phyloP scores from a whole-genome alignment of 257 asterid species.

The Rehmannia glutinosa region DNA sequence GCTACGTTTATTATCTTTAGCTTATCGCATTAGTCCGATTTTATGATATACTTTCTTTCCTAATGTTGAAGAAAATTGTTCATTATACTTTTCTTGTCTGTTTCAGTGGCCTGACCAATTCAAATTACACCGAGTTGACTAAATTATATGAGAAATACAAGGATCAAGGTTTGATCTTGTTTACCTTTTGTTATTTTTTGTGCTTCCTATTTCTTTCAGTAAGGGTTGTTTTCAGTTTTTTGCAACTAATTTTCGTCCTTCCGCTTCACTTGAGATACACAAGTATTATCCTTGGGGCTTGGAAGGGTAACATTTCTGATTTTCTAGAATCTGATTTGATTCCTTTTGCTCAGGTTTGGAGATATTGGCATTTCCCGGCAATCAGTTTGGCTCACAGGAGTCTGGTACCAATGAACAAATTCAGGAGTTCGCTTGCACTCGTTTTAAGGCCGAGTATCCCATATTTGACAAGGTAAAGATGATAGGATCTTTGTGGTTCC shows the following conservation, averaged over 20 bases:
- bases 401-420: slow-evolving; percentile 85
- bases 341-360: slow-evolving; percentile 52
- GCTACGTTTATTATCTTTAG: not conserved
- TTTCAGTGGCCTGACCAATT: slow-evolving; percentile 83
- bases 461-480: slow-evolving; percentile 75
- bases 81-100: slow-evolving; percentile 1
- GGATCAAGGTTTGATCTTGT: slow-evolving; percentile 58
- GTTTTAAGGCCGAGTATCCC: slow-evolving; percentile 95
- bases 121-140: slow-evolving; percentile 74
- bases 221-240: not conserved
- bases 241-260: no score
- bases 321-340: not conserved
- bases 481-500: not conserved
- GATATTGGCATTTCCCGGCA: slow-evolving; percentile 95
- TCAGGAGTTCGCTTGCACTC: slow-evolving; percentile 84
- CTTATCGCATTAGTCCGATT: not conserved
- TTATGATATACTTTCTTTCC: not conserved
- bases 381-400: slow-evolving; percentile 91
- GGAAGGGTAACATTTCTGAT: not conserved
- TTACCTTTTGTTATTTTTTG: not conserved
- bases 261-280: no score
- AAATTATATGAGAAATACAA: slow-evolving; percentile 66
- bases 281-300: not conserved
- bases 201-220: not conserved
- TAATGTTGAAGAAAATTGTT: not conserved